Evolutionary conservation across 306 rosid genomes (phyloP), one percentile per base, ranked within the genome.

Genomic region (Elaeagnus macrophylla): DNA sequence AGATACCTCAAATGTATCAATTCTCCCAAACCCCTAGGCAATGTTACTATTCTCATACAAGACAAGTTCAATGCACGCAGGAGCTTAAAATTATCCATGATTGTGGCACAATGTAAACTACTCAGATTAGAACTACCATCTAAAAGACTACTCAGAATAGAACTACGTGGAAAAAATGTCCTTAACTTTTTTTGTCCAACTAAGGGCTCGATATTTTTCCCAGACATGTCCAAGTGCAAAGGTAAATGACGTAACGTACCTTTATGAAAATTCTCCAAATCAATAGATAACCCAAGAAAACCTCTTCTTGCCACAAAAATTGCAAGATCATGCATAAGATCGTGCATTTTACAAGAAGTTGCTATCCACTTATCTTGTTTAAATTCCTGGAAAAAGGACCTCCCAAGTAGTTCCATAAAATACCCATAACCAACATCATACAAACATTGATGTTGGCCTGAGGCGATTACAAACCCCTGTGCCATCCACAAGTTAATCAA

Each of bases 321-420:
- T 12, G 48, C 48, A 3, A 44, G 48, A 44, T 44, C 48, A 10
- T 44, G 48, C 48, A 44, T 44, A 15, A 44, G 48, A 44, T 44
- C 48, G n/a, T 44, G 48, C 48, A 44, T 44, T 44, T 44, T 44
- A 15, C 48, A 44, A 5, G 5, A 10, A 10, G 14, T 10, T 8
- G n/a, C 5, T 2, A 5, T 0, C 6, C 48, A 13, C 9, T 10
- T 10, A 18, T 61, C 7, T 17, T 7, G 13, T 18, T 8, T 12
- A 7, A 38, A 8, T 5, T 61, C 66, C 20, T 61, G 57, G 37
- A 61, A 61, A 18, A 61, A 50, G 13, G 57, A 50, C 39, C 14
- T 61, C 15, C n/a, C 9, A 13, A 50, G 11, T 50, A 61, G n/a
- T 8, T 61, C 66, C 48, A 18, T 12, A 20, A 61, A 61, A 61